Evolutionary conservation across 2,329 filamentous ascomycete species (phyloP).

Genomic region (Thielaviopsis populi): DNA sequence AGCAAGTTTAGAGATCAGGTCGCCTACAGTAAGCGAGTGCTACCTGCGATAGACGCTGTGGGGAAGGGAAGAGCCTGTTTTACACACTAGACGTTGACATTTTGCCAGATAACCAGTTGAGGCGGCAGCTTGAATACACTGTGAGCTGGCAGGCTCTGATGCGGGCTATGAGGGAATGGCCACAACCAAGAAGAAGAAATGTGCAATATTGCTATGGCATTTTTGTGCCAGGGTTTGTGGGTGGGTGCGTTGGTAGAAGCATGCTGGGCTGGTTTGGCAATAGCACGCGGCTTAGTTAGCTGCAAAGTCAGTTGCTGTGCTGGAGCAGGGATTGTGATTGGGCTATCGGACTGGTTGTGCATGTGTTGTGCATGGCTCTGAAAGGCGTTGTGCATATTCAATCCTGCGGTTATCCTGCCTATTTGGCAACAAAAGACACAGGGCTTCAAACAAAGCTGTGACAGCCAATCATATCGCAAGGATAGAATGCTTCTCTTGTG

Average conservation of each 20-base stretch:
- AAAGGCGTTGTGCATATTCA: background rate
- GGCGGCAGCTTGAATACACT: no score
- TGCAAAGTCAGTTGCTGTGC: no score
- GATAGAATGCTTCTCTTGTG: background rate
- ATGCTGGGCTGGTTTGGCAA: background rate
- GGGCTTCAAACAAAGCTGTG: background rate
- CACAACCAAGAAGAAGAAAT: background rate
- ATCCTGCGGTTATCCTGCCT: background rate
- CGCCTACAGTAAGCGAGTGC: background rate
- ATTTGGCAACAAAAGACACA: background rate
- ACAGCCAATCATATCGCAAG: background rate
- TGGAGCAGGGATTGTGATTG: background rate
- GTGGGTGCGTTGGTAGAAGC: background rate
- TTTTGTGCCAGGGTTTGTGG: background rate
- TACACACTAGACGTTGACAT: no score
- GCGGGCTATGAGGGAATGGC: background rate
- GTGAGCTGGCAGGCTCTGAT: no score
- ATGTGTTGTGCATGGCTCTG: background rate
- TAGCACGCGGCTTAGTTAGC: no score
- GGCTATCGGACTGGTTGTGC: background rate
- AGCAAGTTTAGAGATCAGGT: background rate
- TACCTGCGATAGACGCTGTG: background rate
- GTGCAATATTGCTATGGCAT: background rate
- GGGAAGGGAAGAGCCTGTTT: no score
- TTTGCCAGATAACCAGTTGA: no score